A percentile compares a stretch with the other conserved stretches of the same genome.
Evolutionary conservation across 768 basidiomycete species (phyloP).

Genomic region (Mycena alexandri): DNA sequence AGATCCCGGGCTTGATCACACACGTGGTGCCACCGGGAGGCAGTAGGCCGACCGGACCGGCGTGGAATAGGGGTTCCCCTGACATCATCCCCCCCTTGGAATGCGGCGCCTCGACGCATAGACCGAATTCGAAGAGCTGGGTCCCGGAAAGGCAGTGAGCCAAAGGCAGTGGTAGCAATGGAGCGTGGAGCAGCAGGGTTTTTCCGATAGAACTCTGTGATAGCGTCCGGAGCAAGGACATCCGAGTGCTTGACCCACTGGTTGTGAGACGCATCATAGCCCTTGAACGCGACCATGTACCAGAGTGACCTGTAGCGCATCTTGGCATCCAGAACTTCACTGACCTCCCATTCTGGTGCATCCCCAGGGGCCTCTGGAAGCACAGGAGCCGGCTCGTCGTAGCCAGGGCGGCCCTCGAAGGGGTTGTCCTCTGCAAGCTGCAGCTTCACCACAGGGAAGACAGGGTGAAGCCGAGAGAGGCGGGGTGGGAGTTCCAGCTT

Average conservation of each 20-base stretch:
- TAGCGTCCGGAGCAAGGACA: constrained; percentile 6
- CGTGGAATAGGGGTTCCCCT: too few relatives aligned
- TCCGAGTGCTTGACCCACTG: constrained; percentile 9
- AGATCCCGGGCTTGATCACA: too few relatives aligned
- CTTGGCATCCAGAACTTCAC: constrained; percentile 35
- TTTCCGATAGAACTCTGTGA: constrained; percentile 1
- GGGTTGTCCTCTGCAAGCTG: constrained; percentile 17
- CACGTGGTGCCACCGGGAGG: too few relatives aligned
- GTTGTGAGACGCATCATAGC: neutral
- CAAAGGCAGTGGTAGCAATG: neutral
- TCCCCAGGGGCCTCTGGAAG: constrained; percentile 14
- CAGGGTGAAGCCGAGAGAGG: constrained; percentile 2
- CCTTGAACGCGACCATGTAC: constrained; percentile 8
- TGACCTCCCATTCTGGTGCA: constrained; percentile 36
- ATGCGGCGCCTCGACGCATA: too few relatives aligned
- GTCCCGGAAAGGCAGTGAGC: constrained; percentile 2
- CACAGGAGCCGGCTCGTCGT: constrained; percentile 33
- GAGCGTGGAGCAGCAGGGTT: neutral
- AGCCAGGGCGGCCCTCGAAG: neutral
- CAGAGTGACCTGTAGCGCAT: too few relatives aligned
- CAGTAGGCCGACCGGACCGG: too few relatives aligned
- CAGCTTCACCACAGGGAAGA: constrained; percentile 16
- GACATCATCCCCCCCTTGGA: too few relatives aligned
- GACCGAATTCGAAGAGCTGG: too few relatives aligned
- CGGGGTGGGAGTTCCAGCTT: constrained; percentile 19